Evolutionary conservation across 148 eudicot genomes (phyloP).

Genomic region (Vaccinium myrtillus): DNA sequence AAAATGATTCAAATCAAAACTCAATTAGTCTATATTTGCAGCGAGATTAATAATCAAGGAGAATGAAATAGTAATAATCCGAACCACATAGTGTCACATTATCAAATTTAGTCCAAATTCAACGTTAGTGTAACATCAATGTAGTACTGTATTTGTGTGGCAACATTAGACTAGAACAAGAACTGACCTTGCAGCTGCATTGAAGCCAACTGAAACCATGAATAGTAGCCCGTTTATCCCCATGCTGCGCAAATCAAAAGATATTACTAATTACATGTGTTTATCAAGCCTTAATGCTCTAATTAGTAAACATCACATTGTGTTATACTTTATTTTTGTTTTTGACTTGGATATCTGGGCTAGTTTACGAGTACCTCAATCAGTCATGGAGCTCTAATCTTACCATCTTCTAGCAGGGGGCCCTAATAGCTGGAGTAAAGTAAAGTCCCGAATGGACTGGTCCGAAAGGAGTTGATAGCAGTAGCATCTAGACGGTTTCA

Average conservation of each 20-base stretch:
- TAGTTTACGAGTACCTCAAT: no score
- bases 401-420: no score
- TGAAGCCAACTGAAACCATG: constrained; percentile 35
- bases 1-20: background rate
- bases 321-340: background rate
- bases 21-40: background rate
- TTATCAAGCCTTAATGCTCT: background rate
- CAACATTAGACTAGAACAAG: background rate
- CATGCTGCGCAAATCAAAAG: constrained; percentile 16
- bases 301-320: background rate
- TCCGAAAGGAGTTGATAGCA: no score
- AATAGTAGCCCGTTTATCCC: constrained; percentile 22
- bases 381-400: no score
- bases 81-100: no score
- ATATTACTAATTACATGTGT: background rate
- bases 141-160: background rate
- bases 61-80: background rate
- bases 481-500: no score
- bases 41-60: background rate
- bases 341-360: no score
- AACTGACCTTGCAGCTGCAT: constrained; percentile 32
- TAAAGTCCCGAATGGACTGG: no score
- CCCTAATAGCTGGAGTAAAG: no score
- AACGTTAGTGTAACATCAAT: no score
- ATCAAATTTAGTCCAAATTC: no score